Evolutionary conservation across 1,139 yeast genomes (phyloP).

Genomic region (Magnusiomyces sp.): DNA sequence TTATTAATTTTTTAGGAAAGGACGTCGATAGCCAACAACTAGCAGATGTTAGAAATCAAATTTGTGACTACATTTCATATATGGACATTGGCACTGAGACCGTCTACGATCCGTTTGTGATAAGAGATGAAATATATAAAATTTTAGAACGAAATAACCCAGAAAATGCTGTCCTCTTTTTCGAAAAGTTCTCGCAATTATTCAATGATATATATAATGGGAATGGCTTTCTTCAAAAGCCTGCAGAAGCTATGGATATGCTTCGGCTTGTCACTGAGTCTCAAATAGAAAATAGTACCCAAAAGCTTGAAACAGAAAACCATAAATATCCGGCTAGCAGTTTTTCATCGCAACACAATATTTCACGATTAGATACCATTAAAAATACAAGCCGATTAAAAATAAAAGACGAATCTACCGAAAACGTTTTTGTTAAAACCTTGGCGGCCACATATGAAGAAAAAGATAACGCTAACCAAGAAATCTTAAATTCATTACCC

Average conservation of each 20-base stretch:
- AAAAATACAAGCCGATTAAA: no score
- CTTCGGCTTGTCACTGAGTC: neutral
- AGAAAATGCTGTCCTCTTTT: conserved; percentile 12
- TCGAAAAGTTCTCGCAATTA: conserved; percentile 10
- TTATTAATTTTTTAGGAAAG: no score
- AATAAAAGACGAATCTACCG: no score
- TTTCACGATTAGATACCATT: no score
- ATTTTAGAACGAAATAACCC: conserved; percentile 12
- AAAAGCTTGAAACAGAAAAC: no score
- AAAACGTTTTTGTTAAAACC: conserved; percentile 3
- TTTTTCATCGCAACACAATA: no score
- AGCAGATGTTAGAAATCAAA: no score
- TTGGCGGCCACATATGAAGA: conserved; percentile 6
- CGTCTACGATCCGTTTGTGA: conserved; percentile 6
- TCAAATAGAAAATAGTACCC: no score
- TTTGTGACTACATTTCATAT: conserved; percentile 4
- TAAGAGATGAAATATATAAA: neutral
- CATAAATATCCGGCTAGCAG: no score
- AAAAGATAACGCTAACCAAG: conserved; percentile 34
- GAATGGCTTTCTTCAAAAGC: conserved; percentile 5
- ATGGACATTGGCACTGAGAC: conserved; percentile 7
- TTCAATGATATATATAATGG: conserved; percentile 4
- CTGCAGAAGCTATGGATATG: conserved; percentile 12
- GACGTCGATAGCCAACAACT: no score
- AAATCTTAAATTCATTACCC: conserved; percentile 49